Percentiles rank a stretch among this genome's conserved stretches.
These are phyloP conservation scores for Phytophthora pseudosyringae DNA, from an alignment of 352 stramenopile species.

Conservation along the genomic window DNA sequence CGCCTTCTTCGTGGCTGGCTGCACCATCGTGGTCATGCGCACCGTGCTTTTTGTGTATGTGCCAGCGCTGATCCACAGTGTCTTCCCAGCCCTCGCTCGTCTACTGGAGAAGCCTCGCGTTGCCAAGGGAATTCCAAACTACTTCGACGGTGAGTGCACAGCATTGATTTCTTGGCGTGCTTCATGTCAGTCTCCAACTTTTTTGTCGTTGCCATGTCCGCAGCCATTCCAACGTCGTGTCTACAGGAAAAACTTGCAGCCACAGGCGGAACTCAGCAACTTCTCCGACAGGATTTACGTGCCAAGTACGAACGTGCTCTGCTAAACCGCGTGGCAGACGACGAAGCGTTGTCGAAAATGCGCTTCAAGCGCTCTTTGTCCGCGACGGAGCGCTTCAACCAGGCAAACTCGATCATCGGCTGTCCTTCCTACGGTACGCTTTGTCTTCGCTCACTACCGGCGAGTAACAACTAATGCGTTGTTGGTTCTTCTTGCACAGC, in stretches of 20 bases:
- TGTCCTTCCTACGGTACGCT: conserved; percentile 75
- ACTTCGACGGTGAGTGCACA: conserved; percentile 71
- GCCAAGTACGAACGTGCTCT: conserved; percentile 59
- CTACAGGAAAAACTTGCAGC: conserved; percentile 56
- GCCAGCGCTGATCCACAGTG: conserved; percentile 56
- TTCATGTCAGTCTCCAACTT: conserved; percentile 2
- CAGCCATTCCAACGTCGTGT: conserved; percentile 68
- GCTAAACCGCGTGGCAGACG: conserved; percentile 29
- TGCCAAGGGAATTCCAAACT: conserved; percentile 77
- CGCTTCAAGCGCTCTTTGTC: conserved; percentile 46
- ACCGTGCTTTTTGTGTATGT: conserved; percentile 77
- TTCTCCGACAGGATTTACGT: conserved; percentile 42
- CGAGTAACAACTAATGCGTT: neutral
- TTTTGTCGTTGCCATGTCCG: neutral
- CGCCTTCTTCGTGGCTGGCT: conserved; percentile 66
- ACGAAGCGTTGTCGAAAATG: conserved; percentile 12
- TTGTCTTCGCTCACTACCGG: neutral
- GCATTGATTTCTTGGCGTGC: neutral
- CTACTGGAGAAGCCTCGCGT: conserved; percentile 64
- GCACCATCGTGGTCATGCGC: conserved; percentile 54
- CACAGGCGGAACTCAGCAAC: conserved; percentile 34
- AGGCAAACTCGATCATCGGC: conserved; percentile 71
- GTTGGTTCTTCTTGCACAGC: conserved; percentile 33
- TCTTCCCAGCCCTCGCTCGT: conserved; percentile 60
- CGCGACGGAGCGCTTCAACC: conserved; percentile 51